phyloP scores from a whole-genome alignment of 1,284 basidiomycete species.

The Ceratobasidium sp. region DNA sequence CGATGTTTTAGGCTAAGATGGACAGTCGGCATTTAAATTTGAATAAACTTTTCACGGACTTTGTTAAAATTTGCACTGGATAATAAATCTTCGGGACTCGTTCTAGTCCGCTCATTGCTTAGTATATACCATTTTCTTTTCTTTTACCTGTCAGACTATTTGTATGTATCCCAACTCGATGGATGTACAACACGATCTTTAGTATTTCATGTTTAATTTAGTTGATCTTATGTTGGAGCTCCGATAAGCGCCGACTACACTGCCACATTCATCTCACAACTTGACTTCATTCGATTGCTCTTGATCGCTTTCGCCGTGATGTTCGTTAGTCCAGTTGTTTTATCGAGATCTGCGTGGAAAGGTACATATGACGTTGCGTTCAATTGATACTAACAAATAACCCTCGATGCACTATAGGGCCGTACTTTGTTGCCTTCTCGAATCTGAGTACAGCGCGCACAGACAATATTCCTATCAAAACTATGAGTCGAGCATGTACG shows the following conservation, averaged over 20 bases:
- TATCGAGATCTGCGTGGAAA: slow-evolving; percentile 61
- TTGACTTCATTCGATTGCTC: background rate
- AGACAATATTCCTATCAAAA: slow-evolving; percentile 89
- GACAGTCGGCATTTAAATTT: background rate
- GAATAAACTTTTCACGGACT: background rate
- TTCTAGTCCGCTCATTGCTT: slow-evolving; percentile 5
- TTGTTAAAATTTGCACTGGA: background rate
- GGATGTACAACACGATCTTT: slow-evolving; percentile 1
- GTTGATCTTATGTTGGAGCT: background rate
- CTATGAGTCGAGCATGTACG: slow-evolving; percentile 90
- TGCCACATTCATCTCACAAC: background rate
- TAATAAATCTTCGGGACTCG: background rate
- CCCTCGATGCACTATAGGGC: slow-evolving; percentile 68
- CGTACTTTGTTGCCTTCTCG: slow-evolving; percentile 95
- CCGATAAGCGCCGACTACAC: background rate
- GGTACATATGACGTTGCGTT: slow-evolving; percentile 53
- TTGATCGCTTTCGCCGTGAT: slow-evolving; percentile 43
- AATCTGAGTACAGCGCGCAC: slow-evolving; percentile 87
- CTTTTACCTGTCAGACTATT: background rate
- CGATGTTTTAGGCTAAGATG: slow-evolving; percentile 1
- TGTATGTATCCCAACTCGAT: slow-evolving; percentile 17
- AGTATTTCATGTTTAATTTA: background rate
- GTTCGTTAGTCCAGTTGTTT: slow-evolving; percentile 50
- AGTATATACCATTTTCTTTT: background rate
- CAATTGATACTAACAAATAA: background rate